Conservation (phyloP, 371 early-diverging fungal species). For the Rhizomucor miehei region DNA sequence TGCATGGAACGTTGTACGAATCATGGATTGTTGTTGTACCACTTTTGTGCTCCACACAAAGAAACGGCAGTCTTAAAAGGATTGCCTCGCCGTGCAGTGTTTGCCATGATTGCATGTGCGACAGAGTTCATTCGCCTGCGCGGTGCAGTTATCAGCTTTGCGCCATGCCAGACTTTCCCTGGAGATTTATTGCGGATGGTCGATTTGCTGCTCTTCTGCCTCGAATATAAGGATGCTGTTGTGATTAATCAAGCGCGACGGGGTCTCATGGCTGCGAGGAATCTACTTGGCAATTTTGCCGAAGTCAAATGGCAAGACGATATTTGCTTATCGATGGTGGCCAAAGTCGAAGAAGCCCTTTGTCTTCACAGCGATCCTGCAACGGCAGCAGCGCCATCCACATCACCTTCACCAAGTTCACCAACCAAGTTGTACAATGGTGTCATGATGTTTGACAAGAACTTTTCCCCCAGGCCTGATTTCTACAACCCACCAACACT, state of each 20-base stretch:
- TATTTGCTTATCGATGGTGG: slow-evolving; percentile 18
- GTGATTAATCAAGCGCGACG: slow-evolving; percentile 15
- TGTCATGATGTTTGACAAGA: slow-evolving; percentile 26
- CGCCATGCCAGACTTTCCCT: slow-evolving; percentile 27
- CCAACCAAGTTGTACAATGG: slow-evolving; percentile 23
- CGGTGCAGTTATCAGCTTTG: slow-evolving; percentile 13
- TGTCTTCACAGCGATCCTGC: not conserved
- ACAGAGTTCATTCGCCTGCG: slow-evolving; percentile 23
- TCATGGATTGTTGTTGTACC: slow-evolving; percentile 15
- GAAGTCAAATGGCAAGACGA: slow-evolving; percentile 29
- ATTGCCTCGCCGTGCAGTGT: slow-evolving; percentile 16
- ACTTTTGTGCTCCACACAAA: slow-evolving; percentile 10
- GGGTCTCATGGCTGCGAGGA: slow-evolving; percentile 23
- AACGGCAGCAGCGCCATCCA: slow-evolving; percentile 1
- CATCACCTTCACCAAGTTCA: slow-evolving; percentile 16
- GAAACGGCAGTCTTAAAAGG: slow-evolving; percentile 5
- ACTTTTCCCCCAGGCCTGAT: slow-evolving; percentile 19
- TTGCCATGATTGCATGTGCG: slow-evolving; percentile 19
- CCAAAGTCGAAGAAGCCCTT: slow-evolving; percentile 17
- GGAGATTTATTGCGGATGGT: slow-evolving; percentile 23
- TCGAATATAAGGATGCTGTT: slow-evolving; percentile 16
- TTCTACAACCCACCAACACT: slow-evolving; percentile 15
- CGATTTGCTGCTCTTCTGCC: slow-evolving; percentile 15
- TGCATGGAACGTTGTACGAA: slow-evolving; percentile 30
- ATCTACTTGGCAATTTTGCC: slow-evolving; percentile 19